Evolutionary conservation across 2,329 filamentous ascomycete genomes (phyloP).

Genomic region (Penicillium palitans): DNA sequence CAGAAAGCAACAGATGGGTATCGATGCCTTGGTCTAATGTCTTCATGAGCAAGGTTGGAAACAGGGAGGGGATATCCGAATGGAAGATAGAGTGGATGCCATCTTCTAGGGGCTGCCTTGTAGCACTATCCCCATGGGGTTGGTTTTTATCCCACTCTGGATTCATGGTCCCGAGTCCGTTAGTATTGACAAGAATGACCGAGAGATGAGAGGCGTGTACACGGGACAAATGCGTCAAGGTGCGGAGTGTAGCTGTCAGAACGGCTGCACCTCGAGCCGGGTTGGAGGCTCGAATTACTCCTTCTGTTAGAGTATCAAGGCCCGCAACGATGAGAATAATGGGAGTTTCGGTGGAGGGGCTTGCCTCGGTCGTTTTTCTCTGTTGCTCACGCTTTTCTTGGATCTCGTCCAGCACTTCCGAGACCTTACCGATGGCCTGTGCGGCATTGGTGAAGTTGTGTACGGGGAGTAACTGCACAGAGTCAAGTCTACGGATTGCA

Average conservation of each 20-base stretch:
- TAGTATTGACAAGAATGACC: constrained; percentile 41
- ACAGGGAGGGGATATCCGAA: constrained; percentile 18
- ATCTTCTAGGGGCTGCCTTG: constrained; percentile 14
- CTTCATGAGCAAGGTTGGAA: constrained; percentile 36
- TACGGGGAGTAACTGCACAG: constrained; percentile 37
- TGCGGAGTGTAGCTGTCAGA: constrained; percentile 34
- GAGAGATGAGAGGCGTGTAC: constrained; percentile 32
- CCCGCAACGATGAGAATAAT: constrained; percentile 38
- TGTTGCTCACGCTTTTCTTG: constrained; percentile 14
- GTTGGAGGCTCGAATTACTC: constrained; percentile 41
- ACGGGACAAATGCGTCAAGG: constrained; percentile 36
- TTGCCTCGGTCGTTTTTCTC: background rate
- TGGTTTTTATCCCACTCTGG: background rate
- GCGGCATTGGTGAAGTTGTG: constrained; percentile 32
- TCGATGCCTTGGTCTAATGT: constrained; percentile 44
- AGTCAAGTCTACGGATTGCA: constrained; percentile 35
- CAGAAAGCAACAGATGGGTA: constrained; percentile 40
- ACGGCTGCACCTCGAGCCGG: constrained; percentile 36
- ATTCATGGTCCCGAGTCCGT: constrained; percentile 27
- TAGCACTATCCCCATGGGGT: background rate
- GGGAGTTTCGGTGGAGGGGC: background rate
- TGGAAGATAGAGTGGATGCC: constrained; percentile 32
- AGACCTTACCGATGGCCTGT: constrained; percentile 35
- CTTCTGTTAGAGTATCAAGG: constrained; percentile 40
- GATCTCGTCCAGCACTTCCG: constrained; percentile 26